Percentiles rank a stretch among this genome's conserved stretches.
These are phyloP conservation scores for Diutina rugosa DNA, from an alignment of 1,139 yeast genomes.

Conservation along the genomic window DNA sequence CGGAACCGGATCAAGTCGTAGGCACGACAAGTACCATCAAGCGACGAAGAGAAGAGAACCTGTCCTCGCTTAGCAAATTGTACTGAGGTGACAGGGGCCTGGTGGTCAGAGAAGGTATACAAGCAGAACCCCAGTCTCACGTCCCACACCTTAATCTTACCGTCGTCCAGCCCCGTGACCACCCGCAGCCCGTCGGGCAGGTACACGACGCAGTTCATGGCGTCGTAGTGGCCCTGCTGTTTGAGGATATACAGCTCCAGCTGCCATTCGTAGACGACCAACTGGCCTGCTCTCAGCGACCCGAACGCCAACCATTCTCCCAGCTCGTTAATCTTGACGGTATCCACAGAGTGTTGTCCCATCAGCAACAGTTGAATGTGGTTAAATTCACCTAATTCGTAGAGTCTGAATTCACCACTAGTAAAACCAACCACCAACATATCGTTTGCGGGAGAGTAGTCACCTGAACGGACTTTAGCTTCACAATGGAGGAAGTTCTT, in stretches of 20 bases:
- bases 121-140: slow-evolving; percentile 85
- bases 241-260: slow-evolving; percentile 89
- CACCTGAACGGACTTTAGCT: slow-evolving; percentile 68
- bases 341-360: slow-evolving; percentile 84
- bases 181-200: slow-evolving; percentile 92
- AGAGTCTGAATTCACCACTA: slow-evolving; percentile 86
- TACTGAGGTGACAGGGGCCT: slow-evolving; percentile 79
- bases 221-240: slow-evolving; percentile 95
- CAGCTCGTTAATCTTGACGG: slow-evolving; percentile 62
- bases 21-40: slow-evolving; percentile 95
- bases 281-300: slow-evolving; percentile 80
- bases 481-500: slow-evolving; percentile 67
- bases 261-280: slow-evolving; percentile 97
- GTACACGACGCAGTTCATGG: slow-evolving; percentile 71
- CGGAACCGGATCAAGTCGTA: slow-evolving; percentile 92
- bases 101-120: slow-evolving; percentile 84
- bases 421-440: slow-evolving; percentile 80
- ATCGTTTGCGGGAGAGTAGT: slow-evolving; percentile 65
- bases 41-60: slow-evolving; percentile 77
- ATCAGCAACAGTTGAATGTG: slow-evolving; percentile 78
- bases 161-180: slow-evolving; percentile 94
- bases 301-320: slow-evolving; percentile 99
- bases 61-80: slow-evolving; percentile 82
- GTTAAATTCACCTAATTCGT: slow-evolving; percentile 64
- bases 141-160: slow-evolving; percentile 95